phyloP scores from a whole-genome alignment of 345 rosid genomes.

The Populus alba region DNA sequence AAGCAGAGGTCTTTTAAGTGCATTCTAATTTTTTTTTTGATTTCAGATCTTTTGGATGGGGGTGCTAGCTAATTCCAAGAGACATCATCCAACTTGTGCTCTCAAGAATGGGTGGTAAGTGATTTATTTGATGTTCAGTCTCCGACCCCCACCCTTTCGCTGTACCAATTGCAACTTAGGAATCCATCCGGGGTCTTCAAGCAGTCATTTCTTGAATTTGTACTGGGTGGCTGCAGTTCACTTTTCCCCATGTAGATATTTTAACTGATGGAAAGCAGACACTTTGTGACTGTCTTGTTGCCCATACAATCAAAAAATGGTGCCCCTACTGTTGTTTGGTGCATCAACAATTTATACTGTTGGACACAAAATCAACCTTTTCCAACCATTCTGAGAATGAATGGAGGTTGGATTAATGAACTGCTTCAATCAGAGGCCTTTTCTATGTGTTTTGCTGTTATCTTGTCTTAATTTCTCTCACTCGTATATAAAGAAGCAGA shows the following conservation, averaged over 20 bases:
- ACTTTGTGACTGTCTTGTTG: conserved; percentile 19
- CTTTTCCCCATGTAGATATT: conserved; percentile 53
- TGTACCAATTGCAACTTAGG: conserved; percentile 29
- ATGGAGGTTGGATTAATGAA: conserved; percentile 28
- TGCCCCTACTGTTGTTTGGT: conserved; percentile 30
- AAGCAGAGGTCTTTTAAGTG: too few species aligned
- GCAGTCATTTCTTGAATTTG: conserved; percentile 35
- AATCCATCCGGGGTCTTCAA: conserved; percentile 22
- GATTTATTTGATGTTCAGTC: conserved; percentile 46
- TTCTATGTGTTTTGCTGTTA: conserved; percentile 39
- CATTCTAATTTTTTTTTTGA: neutral
- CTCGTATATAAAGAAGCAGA: conserved; percentile 29
- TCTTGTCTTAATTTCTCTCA: conserved; percentile 24
- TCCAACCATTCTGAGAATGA: conserved; percentile 17
- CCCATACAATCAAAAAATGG: conserved; percentile 35
- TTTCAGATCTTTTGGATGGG: conserved; percentile 37
- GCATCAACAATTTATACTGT: conserved; percentile 26
- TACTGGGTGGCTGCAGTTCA: conserved; percentile 41
- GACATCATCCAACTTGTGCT: conserved; percentile 37
- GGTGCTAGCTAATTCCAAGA: conserved; percentile 35
- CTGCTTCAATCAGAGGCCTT: conserved; percentile 34
- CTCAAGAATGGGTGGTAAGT: conserved; percentile 51
- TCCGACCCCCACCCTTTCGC: conserved; percentile 35
- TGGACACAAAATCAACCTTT: conserved; percentile 17
- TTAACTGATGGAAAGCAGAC: conserved; percentile 47